Evolutionary conservation across 805 yeast species (phyloP), one percentile per base, ranked within the genome.

Genomic region (Metschnikowia similis): DNA sequence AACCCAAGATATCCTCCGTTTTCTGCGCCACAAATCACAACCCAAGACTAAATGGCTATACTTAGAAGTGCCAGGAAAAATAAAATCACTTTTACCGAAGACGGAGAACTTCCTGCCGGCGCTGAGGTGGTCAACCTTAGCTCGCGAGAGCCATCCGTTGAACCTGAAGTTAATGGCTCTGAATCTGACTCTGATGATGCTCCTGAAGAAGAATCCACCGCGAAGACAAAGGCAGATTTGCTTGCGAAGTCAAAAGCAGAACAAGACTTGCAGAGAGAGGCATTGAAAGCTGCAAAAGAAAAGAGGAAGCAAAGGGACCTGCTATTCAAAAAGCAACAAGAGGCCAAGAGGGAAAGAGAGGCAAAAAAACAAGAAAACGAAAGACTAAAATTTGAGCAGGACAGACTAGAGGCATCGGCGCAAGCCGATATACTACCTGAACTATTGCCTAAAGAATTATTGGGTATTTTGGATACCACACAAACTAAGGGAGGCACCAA

Each of bases 161-260:
- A 51, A 34, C 53, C 64, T 2, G 59, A 49, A 16, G 56, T 53
- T 17, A 42, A 49, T 3, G 67, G 56, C 10, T 51, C 51, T 16
- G 69, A 54, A 17, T 51, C 58, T 8, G 70, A 58, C 9, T 56
- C 59, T 2, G 56, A 72, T 54, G 75, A 69, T 8, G 77, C 77
- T 1, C 78, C 78, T 13, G 77, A 73, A 58, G 77, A 72, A 54
- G 77, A 73, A 49, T 66, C 74, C 8, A 66, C 68, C 6, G 48
- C 61, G 7, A 54, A 56, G 35, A 56, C 70, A 32, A 70, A 64
- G 45, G 49, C 63, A 38, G 61, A 58, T 2, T 50, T 63, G 41
- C 49, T 69, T 40, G 61, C 64, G 35, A 60, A 61, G 47, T 64
- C 66, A 49, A 59, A 60, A 35, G 61, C 65, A 37, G 56, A 55